These are phyloP conservation scores for Calonectria honghensis DNA, from an alignment of 2,329 filamentous ascomycete species.

Conservation along the genomic window DNA sequence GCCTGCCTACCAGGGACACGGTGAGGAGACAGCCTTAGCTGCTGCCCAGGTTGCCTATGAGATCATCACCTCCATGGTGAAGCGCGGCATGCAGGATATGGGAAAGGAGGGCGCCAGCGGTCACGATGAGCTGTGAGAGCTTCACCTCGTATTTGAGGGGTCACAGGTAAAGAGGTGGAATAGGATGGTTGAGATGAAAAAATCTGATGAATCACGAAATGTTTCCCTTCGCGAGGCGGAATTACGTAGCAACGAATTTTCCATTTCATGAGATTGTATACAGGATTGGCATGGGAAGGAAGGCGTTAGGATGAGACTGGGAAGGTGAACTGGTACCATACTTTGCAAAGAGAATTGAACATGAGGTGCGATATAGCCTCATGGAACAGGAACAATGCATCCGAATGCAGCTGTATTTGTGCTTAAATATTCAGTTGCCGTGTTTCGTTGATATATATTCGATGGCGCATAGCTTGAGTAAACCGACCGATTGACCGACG, in stretches of 20 bases:
- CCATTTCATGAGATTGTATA: neutral
- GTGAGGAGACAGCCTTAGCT: conserved; percentile 88
- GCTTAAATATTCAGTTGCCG: neutral
- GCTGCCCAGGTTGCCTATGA: conserved; percentile 91
- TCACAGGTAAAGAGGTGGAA: neutral
- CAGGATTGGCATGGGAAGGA: neutral
- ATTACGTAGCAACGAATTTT: neutral
- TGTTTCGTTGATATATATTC: neutral
- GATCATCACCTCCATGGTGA: conserved; percentile 85
- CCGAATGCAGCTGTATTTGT: neutral
- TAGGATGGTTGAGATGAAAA: neutral
- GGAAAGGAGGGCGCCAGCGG: conserved; percentile 57
- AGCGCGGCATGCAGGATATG: conserved; percentile 66
- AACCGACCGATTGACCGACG: neutral
- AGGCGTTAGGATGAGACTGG: neutral
- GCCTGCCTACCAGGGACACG: conserved; percentile 87
- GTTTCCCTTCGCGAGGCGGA: neutral
- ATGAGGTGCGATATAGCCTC: neutral
- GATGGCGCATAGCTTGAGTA: neutral
- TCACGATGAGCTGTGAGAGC: conserved; percentile 61
- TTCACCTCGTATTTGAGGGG: neutral
- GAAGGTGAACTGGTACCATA: conserved; percentile 16
- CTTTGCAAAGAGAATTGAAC: neutral
- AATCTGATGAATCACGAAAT: neutral
- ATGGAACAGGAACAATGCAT: neutral